Base-by-base conservation (phyloP, 371 early-diverging fungal species). In the Syncephalastrum monosporum region DNA sequence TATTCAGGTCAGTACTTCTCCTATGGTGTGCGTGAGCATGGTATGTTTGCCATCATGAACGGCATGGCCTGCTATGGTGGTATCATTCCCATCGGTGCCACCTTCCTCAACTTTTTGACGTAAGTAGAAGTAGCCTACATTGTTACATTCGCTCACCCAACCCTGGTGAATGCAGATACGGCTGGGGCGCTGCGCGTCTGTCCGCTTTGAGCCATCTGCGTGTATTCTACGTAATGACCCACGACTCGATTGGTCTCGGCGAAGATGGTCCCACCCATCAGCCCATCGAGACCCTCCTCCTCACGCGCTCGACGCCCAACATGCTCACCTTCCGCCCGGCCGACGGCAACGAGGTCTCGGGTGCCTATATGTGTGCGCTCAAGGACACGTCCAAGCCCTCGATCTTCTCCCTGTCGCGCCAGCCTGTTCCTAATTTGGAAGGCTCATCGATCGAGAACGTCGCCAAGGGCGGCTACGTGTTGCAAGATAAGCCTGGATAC, bases 261-360 rank as follows among this genome's bases (percentile, higher is more conserved):
- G 99, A 99, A 76, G 99, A 99, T 77, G 99, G 99, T 12, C 99
- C 99, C 29, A 99, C 99, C 21, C 99, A 99, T 81, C 99, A 99
- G 79, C 99, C 99, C 12, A 92, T 99, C 50, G 99, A 99, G 77
- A 95, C 95, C 12, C 69, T 99, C 61, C 86, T 97, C 42, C 74
- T 88, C 60, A 77, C 96, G 25, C 91, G 99, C 56, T 97, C 98
- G 13, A 90, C 94, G n/a, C 99, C 99, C 49, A 93, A 95, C 80
- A 77, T 93, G 68, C 72, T 89, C 45, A 84, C 85, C 56, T 72
- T 97, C 67, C 90, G 99, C 60, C 99, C 99, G 47, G 96, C 96
- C 47, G 98, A 99, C 72, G 97, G 98, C 50, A 94, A 94, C 66
- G 99, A 99, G 72, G 86, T 87, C 42, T 92, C 96, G 19, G 98